Percentiles rank a stretch among this genome's conserved stretches.
Evolutionary conservation across 2,329 filamentous ascomycete genomes (phyloP).

Genomic region (Helotiales sp.): DNA sequence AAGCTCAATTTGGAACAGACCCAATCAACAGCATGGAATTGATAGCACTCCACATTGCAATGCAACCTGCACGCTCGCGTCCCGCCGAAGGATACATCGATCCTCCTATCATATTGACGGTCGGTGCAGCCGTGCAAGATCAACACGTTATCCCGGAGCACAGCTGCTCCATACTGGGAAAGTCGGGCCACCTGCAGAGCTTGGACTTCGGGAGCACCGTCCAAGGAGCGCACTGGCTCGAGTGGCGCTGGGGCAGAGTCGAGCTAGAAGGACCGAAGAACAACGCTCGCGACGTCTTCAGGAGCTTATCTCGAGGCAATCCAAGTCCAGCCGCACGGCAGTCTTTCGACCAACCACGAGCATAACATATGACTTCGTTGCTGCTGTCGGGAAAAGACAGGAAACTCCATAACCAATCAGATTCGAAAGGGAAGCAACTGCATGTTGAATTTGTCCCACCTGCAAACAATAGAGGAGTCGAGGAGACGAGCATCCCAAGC

Average conservation of each 20-base stretch:
- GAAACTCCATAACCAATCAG: too few relatives aligned
- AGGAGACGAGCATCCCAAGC: too few relatives aligned
- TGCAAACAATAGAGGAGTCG: too few relatives aligned
- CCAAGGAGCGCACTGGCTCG: background rate
- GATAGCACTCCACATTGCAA: background rate
- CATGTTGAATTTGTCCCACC: too few relatives aligned
- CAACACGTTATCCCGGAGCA: background rate
- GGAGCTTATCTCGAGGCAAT: background rate
- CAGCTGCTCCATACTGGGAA: background rate
- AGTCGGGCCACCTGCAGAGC: background rate
- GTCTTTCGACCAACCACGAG: background rate
- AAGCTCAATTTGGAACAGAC: background rate
- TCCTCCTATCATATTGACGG: background rate
- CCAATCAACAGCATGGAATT: background rate
- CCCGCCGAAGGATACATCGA: background rate
- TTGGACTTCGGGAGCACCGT: background rate
- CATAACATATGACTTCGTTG: too few relatives aligned
- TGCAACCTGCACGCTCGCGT: background rate
- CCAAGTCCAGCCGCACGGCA: too few relatives aligned
- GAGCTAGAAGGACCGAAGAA: slow-evolving; percentile 20
- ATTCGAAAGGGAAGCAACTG: too few relatives aligned
- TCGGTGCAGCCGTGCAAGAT: background rate
- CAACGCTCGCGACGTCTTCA: too few relatives aligned
- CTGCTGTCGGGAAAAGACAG: too few relatives aligned
- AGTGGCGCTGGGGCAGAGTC: background rate